Base-by-base conservation (phyloP, 140 eudicot genomes). In the Senecio squalidus region DNA sequence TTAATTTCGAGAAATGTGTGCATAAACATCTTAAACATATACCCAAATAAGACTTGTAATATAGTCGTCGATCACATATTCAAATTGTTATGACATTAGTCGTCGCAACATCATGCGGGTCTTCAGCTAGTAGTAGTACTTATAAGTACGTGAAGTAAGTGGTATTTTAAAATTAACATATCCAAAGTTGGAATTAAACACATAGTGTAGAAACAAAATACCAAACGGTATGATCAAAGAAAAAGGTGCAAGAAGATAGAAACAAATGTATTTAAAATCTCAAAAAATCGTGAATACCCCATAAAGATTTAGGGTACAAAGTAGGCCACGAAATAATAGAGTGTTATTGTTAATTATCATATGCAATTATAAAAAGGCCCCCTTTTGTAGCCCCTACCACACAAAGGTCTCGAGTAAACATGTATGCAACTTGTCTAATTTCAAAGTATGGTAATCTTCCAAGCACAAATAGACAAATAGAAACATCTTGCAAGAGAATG, bases 311-410 rank as follows among this genome's bases (percentile, higher is more conserved):
- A 40, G 56, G 30, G 69, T 52, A 51, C 64, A 9, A 59, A 52
- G 58, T 31, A 62, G 76, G 76, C 41, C 76, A 61, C 40, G n/a
- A 30, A 25, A 52, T 62, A 52, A 70, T 61, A 28, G 34, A 48
- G 46, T 47, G 29, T 47, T 22, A 47, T 47, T 58, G 49, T 58
- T 46, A 47, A 24, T 58, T 45, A 55, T 55, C 6, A 43, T 66
- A 2, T 33, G 34, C 24, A 62, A 21, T 3, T 41, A 26, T 17
- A 17, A n/a, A 20, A 17, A 45, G 62, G n/a, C 41, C 57, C 48
- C 9, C 17, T 65, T 30, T n/a, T 51, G 43, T 29, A 61, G 76
- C 71, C 76, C 71, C 76, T 71, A 71, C 76, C 71, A 54, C 71
- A 71, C 65, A 62, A 54, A 58, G 11, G 58, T 18, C 21, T 30